Evolutionary conservation across 345 rosid species (phyloP), one percentile per base, ranked within the genome.

Genomic region (Excoecaria agallocha): DNA sequence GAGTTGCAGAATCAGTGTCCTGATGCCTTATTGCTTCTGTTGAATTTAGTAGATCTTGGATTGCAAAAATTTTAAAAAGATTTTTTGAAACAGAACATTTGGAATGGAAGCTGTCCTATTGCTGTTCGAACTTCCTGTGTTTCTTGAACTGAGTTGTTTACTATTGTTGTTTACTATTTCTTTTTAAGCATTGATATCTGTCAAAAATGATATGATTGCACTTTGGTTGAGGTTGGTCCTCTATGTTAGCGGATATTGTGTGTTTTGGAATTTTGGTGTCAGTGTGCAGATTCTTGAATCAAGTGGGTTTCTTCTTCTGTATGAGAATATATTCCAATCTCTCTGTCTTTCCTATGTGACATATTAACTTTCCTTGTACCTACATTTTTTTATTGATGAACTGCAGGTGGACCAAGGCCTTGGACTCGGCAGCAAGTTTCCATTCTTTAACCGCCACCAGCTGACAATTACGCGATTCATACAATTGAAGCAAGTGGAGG

Each of bases 331-430:
- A 38, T 38, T 2, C 43, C 39, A 11, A 37, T 74, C 43, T 66
- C 20, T 49, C 10, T 55, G 39, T 30, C 51, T 52, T 71, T 30
- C 43, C 30, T 46, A 35, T 51, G 35, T 68, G 7, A 66, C 20
- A 19, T 54, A 16, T n/a, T 22, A 63, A 39, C 43, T 38, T 71
- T 59, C 62, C 58, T 22, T n/a, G 78, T 48, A 76, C 71, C 38
- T 79, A 61, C 56, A 43, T 51, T 12, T 73, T 30, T 76, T 68
- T 79, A 25, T 71, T 13, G 68, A 49, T 55, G 61, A 69, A 70
- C 38, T 81, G 74, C 83, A 95, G 99, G 96, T 93, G 78, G 99
- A 96, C 81, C 99, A 96, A 85, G 97, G 99, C 61, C 91, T 96
- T 64, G 99, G 98, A 72, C 63, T 96, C 54, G 99, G 99, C 61